A percentile compares a stretch with the other conserved stretches of the same genome.
Evolutionary conservation across 371 early-diverging fungal species (phyloP).

Genomic region (Mortierella polycephala): DNA sequence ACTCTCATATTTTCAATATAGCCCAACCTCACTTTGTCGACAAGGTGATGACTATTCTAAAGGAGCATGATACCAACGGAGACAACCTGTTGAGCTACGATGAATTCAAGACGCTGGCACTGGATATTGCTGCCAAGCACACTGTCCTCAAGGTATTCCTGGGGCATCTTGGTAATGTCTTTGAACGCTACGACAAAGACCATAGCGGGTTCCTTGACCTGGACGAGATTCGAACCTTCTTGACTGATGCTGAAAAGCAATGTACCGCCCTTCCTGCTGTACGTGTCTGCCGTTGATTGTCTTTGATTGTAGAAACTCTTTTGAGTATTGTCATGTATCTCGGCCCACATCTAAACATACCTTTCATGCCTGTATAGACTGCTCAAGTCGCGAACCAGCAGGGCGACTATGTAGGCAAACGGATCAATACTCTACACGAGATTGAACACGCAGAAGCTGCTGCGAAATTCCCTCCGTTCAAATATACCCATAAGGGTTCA

Average conservation of each 20-base stretch:
- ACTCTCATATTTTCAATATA: constrained; percentile 8
- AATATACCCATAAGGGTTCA: constrained; percentile 79
- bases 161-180: constrained; percentile 58
- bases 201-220: constrained; percentile 68
- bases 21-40: constrained; percentile 76
- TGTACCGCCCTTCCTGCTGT: constrained; percentile 82
- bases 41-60: constrained; percentile 63
- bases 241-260: constrained; percentile 71
- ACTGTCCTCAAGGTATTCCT: constrained; percentile 70
- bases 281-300: constrained; percentile 26
- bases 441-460: constrained; percentile 40
- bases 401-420: constrained; percentile 73
- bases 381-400: constrained; percentile 94
- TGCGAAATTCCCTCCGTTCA: constrained; percentile 62
- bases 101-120: constrained; percentile 59
- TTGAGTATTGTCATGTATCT: background rate
- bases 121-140: constrained; percentile 57
- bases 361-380: constrained; percentile 59
- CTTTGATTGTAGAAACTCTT: background rate
- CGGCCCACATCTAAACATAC: constrained; percentile 1
- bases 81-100: constrained; percentile 60
- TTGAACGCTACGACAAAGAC: constrained; percentile 71
- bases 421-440: constrained; percentile 58
- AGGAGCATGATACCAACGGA: constrained; percentile 64
- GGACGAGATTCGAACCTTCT: constrained; percentile 66